Evolutionary conservation across 768 basidiomycete genomes (phyloP).

Genomic region (Omphalotus guepiniiformis): DNA sequence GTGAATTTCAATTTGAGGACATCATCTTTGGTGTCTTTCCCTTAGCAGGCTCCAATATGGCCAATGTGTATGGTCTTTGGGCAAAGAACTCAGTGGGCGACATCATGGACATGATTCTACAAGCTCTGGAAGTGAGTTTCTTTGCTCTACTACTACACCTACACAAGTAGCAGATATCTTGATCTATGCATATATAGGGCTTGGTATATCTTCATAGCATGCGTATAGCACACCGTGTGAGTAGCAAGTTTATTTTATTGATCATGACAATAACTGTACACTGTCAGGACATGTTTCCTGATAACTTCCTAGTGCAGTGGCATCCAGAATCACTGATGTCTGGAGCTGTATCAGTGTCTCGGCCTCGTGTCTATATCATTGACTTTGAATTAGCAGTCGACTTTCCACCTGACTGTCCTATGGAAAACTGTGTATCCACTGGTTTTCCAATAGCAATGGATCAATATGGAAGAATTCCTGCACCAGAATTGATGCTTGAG

Average conservation of each 20-base stretch:
- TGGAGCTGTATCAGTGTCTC: conserved; percentile 10
- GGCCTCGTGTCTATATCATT: conserved; percentile 27
- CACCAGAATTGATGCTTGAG: conserved; percentile 20
- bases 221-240: conserved; percentile 24
- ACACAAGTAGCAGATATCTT: too few relatives aligned
- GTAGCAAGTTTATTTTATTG: not conserved
- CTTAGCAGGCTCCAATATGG: conserved; percentile 12
- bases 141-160: conserved; percentile 10
- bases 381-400: conserved; percentile 27
- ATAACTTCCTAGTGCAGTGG: conserved; percentile 29
- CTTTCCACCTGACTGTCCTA: conserved; percentile 18
- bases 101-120: conserved; percentile 25
- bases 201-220: conserved; percentile 19
- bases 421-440: conserved; percentile 12
- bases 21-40: conserved; percentile 25
- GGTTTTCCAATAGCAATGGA: conserved; percentile 15
- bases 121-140: conserved; percentile 25
- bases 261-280: not conserved
- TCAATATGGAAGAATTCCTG: conserved; percentile 17
- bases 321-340: conserved; percentile 23
- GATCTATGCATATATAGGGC: too few relatives aligned
- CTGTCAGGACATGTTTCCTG: conserved; percentile 24
- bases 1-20: conserved; percentile 22
- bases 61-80: conserved; percentile 16
- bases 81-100: conserved; percentile 26